Conservation (phyloP, 805 yeast species). For the Kodamaea sagamina region DNA sequence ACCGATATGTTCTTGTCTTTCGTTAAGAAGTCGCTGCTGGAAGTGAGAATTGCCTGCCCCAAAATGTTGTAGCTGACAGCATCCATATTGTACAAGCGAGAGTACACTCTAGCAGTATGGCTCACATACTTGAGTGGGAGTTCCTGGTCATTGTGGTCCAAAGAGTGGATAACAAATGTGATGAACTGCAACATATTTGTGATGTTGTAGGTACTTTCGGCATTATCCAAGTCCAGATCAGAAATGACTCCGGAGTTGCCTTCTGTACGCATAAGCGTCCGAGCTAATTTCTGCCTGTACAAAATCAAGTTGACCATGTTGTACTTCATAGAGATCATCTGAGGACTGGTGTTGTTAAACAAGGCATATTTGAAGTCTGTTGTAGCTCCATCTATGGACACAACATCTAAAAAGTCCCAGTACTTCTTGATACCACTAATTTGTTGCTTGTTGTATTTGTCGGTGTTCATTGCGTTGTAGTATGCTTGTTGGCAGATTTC, state of each 20-base stretch:
- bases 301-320: slow-evolving; percentile 12
- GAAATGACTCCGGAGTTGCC: background rate
- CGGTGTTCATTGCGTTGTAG: background rate
- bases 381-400: background rate
- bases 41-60: slow-evolving; percentile 21
- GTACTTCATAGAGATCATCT: slow-evolving; percentile 6
- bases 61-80: slow-evolving; percentile 17
- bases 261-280: slow-evolving; percentile 10
- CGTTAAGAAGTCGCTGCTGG: slow-evolving; percentile 10
- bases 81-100: slow-evolving; percentile 21
- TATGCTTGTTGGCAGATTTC: background rate
- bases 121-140: slow-evolving; percentile 15
- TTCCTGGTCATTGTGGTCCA: slow-evolving; percentile 17
- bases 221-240: slow-evolving; percentile 11
- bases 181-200: slow-evolving; percentile 20
- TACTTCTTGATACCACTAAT: slow-evolving; percentile 8
- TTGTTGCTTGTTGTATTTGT: slow-evolving; percentile 6
- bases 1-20: background rate
- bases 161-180: slow-evolving; percentile 15
- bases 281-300: slow-evolving; percentile 6
- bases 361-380: background rate
- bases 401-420: slow-evolving; percentile 14
- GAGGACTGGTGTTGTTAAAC: slow-evolving; percentile 1
- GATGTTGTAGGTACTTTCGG: slow-evolving; percentile 20
- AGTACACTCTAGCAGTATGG: slow-evolving; percentile 18